Conservation (phyloP, 2,329 filamentous ascomycete species). For the Sclerotinia subarctica region DNA sequence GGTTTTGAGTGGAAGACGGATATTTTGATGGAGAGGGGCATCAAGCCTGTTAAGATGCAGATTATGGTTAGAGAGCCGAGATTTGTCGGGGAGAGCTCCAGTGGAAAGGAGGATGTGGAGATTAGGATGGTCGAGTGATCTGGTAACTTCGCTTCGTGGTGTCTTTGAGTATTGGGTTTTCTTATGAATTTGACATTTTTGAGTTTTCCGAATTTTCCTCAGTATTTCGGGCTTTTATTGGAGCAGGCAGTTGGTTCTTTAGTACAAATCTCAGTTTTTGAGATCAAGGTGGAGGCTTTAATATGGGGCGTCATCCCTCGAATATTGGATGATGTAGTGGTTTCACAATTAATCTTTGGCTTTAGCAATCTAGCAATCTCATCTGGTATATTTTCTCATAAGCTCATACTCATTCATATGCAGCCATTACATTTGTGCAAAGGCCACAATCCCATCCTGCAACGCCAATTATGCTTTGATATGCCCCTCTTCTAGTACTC, state of each 20-base stretch:
- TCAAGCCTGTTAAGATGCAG: conserved; percentile 61
- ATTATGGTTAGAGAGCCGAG: conserved; percentile 78
- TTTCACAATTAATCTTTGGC: background rate
- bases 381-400: conserved; percentile 5
- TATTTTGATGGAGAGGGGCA: conserved; percentile 58
- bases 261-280: too few relatives aligned
- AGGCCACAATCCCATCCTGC: conserved; percentile 16
- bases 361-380: background rate
- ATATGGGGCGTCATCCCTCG: background rate
- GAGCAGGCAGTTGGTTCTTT: background rate
- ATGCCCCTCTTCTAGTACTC: conserved; percentile 51
- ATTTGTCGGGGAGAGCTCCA: conserved; percentile 35
- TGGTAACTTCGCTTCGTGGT: background rate
- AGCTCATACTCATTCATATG: conserved; percentile 11
- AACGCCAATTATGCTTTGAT: conserved; percentile 26
- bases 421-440: background rate
- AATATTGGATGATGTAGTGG: background rate
- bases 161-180: background rate
- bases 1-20: conserved; percentile 66
- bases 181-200: background rate
- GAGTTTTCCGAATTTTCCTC: background rate
- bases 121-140: conserved; percentile 19
- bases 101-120: conserved; percentile 35
- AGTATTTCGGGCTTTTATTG: background rate
- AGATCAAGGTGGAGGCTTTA: background rate